Percentiles rank a stretch among this genome's conserved stretches.
phyloP scores from a whole-genome alignment of 2,329 filamentous ascomycete genomes.

The Colletotrichum gloeosporioides region DNA sequence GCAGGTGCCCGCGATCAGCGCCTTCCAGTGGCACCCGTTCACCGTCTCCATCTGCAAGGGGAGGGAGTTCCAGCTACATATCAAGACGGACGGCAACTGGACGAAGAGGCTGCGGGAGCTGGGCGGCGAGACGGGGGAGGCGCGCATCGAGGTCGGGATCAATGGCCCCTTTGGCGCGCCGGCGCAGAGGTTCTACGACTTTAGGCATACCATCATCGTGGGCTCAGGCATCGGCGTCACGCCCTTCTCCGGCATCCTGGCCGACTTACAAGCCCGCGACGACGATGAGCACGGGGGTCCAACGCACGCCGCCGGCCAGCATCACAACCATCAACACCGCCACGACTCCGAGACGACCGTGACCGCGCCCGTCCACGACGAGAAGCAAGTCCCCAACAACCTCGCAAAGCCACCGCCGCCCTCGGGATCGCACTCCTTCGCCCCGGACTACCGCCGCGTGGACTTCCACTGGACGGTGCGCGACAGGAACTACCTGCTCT shows the following conservation, averaged over 20 bases:
- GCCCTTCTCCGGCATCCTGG: conserved; percentile 61
- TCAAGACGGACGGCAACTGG: conserved; percentile 65
- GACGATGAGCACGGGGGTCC: conserved; percentile 39
- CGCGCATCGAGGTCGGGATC: conserved; percentile 54
- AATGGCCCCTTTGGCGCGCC: conserved; percentile 65
- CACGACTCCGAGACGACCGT: conserved; percentile 22
- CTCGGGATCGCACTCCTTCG: conserved; percentile 29
- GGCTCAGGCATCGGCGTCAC: conserved; percentile 64
- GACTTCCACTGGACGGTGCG: conserved; percentile 68
- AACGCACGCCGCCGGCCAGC: conserved; percentile 5
- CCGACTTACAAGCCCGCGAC: conserved; percentile 55
- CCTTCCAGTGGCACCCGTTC: conserved; percentile 66
- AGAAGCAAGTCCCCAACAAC: neutral
- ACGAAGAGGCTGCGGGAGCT: conserved; percentile 51
- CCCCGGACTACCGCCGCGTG: conserved; percentile 50
- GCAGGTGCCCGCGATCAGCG: conserved; percentile 56
- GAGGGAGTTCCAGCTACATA: conserved; percentile 58
- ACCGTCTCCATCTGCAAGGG: conserved; percentile 61
- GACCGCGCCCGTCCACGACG: neutral
- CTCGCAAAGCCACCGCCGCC: conserved; percentile 20
- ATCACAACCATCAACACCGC: conserved; percentile 16
- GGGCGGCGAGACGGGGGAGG: conserved; percentile 37
- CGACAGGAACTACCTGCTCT: conserved; percentile 59
- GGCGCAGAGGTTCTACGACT: conserved; percentile 63
- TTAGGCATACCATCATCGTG: conserved; percentile 59